These are phyloP conservation scores for Besnoitia besnoiti DNA, from an alignment of 169 alveolate genomes.

Conservation along the genomic window DNA sequence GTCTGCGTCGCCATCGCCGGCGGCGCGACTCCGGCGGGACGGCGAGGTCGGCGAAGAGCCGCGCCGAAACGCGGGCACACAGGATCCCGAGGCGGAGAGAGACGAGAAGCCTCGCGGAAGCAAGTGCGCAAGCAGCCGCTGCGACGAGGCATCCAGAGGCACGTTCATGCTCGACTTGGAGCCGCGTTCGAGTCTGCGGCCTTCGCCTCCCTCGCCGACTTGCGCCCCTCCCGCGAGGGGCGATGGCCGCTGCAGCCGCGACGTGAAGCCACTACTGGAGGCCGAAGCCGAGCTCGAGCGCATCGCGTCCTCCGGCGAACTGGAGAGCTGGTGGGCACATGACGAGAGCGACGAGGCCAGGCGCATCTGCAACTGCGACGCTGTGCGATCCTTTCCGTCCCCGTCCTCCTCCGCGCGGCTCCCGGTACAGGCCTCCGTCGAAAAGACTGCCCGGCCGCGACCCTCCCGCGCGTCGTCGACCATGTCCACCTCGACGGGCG, in stretches of 20 bases:
- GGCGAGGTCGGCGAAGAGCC: neutral
- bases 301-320: neutral
- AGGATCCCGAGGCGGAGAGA: neutral
- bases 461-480: too few species aligned
- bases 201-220: neutral
- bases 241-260: neutral
- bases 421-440: too few species aligned
- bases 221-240: neutral
- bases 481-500: neutral
- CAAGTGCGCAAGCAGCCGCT: slow-evolving; percentile 5
- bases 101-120: neutral
- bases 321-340: neutral
- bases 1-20: neutral
- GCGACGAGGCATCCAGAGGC: neutral
- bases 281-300: neutral
- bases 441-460: too few species aligned
- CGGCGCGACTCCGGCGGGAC: neutral
- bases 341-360: neutral
- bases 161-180: too few species aligned
- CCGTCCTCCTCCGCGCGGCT: neutral
- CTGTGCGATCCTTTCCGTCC: neutral
- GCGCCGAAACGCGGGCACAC: neutral
- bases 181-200: too few species aligned
- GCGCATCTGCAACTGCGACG: neutral
- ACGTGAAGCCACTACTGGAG: neutral